Conservation (phyloP, 139 green algal species). For the Chara braunii region DNA sequence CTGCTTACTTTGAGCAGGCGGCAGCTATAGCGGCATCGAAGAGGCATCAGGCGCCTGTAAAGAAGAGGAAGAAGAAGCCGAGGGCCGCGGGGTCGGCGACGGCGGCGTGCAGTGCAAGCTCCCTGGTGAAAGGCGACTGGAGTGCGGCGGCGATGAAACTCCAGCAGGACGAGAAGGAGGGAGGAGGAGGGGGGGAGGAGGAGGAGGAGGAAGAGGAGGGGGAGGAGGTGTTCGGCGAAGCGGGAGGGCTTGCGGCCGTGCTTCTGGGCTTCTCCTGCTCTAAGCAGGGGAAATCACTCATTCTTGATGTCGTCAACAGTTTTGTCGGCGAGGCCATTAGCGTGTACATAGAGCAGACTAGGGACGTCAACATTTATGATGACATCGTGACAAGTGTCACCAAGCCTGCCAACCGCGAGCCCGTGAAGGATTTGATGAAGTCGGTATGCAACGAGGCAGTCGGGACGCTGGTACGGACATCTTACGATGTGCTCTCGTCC, state of each 20-base stretch:
- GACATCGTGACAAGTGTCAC: conserved; percentile 21
- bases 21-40: too few relatives aligned
- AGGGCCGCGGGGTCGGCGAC: too few relatives aligned
- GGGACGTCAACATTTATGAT: conserved; percentile 25
- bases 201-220: too few relatives aligned
- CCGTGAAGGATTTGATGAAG: conserved; percentile 8
- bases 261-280: background rate
- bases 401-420: background rate
- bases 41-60: too few relatives aligned
- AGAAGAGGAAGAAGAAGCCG: too few relatives aligned
- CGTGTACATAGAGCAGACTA: conserved; percentile 23
- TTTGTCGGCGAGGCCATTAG: conserved; percentile 14
- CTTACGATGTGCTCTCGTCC: conserved; percentile 13
- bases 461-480: conserved; percentile 18
- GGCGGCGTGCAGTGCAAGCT: too few relatives aligned
- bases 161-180: too few relatives aligned
- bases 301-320: conserved; percentile 9
- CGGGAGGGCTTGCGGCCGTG: background rate
- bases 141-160: too few relatives aligned
- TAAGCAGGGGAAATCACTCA: conserved; percentile 11
- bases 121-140: too few relatives aligned
- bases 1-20: conserved; percentile 8
- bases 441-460: background rate
- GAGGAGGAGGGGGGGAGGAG: background rate
- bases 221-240: background rate